Evolutionary conservation across 1,284 basidiomycete species (phyloP), one percentile per base, ranked within the genome.

Genomic region (Leccinum huronense): DNA sequence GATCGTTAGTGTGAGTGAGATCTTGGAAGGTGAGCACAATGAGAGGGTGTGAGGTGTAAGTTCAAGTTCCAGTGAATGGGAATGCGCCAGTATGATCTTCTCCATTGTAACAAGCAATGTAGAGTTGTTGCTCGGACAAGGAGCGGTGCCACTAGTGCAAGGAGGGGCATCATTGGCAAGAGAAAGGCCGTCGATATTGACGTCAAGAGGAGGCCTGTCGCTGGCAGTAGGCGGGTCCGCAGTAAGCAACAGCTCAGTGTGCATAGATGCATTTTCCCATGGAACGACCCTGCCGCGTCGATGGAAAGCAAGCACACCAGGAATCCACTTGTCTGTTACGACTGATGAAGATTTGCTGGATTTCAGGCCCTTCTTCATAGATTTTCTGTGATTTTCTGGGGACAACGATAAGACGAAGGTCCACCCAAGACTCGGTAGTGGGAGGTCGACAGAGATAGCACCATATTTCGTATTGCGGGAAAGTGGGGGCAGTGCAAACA

Each of bases 231-330:
- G 9, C 6, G 38, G 23, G 7, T n/a, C 30, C 16, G 6, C 13
- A 42, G 40, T 40, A 45, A 73, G 34, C 16, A 57, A 62, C 38
- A 71, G 60, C 11, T 64, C 53, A 40, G 69, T 65, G n/a, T 13
- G 31, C 48, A 71, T 68, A 11, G 53, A 66, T 9, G 71, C 58
- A 13, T 60, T 58, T 11, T 31, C 58, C 71, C 72, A 74, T n/a
- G 19, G 36, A 5, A 57, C 58, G 7, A 27, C 33, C 19, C 8
- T 56, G 14, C 31, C 16, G 6, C 57, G 3, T 38, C 8, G 62
- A 38, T 45, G 63, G 27, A 71, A 73, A 27, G 69, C 64, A 33
- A 72, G 59, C 3, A 36, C 6, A 30, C 13, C 0, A 1, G 63
- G 63, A 10, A 7, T 45, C 70, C 71, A 73, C 0, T 19, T 2